Base-by-base conservation (phyloP, 805 yeast species). In the Ogataea siamensis region DNA sequence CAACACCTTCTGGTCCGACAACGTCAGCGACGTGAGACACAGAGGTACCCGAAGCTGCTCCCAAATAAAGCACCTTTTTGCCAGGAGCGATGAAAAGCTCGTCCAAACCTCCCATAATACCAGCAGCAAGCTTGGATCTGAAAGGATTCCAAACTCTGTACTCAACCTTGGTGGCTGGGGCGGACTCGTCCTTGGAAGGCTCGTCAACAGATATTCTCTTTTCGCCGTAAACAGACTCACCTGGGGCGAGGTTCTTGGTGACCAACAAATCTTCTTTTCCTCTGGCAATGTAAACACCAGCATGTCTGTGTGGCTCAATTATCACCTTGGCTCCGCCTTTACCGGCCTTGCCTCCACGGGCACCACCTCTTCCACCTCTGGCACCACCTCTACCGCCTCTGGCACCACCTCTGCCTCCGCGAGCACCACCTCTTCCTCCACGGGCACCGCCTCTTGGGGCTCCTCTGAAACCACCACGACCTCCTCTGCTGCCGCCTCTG, bases 91-190 rank as follows among this genome's bases (percentile, higher is more conserved):
- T 85, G 75, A 88, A 94, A 56, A 93, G 71, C 73, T 93, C 97
- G 66, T 91, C 99, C 55, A 93, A 72, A 84, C 99, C 99, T 73
- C 99, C 99, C 87, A 93, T 86, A 54, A 93, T 87, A 85, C 99
- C 99, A 48, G 99, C 99, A 65, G 99, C 99, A 73, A 93, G 76
- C 79, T 93, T 93, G 44, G 98, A 91, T 82, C 99, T 85, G 85
- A 93, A 93, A 49, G 99, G 99, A 73, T 93, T 93, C 99, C 99
- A 93, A 54, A 93, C 99, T 79, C 99, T 89, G 82, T 93, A 93
- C 75, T 93, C 99, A 46, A 81, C 78, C 76, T 93, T 93, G 61
- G 97, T 88, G 51, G 93, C 80, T 53, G 93, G 86, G 43, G 81
- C 86, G 61, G 83, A 84, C 60, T 84, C 95, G 62, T 84, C 95